These are phyloP conservation scores for Boletus austroedulis DNA, from an alignment of 1,284 basidiomycete species.

Conservation along the genomic window DNA sequence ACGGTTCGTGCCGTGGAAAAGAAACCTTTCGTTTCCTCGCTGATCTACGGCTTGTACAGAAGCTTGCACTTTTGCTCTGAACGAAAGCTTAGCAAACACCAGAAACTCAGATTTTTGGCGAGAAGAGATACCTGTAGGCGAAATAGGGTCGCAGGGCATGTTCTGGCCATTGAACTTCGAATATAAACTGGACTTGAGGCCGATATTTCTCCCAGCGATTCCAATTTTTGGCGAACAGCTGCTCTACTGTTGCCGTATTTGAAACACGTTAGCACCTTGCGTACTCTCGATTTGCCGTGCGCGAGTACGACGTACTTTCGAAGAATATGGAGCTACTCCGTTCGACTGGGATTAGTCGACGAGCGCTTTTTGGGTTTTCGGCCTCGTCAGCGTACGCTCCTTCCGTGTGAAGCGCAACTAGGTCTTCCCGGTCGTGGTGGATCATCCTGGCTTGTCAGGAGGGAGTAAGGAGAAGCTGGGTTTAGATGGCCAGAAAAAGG, in stretches of 20 bases:
- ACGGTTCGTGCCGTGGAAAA: conserved; percentile 21
- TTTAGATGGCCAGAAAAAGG: not conserved
- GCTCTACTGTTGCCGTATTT: conserved; percentile 3
- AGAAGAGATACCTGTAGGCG: conserved; percentile 11
- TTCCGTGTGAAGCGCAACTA: not conserved
- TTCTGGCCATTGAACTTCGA: conserved; percentile 17
- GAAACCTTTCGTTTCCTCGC: conserved; percentile 14
- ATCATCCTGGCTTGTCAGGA: not conserved
- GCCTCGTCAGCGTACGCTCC: not conserved
- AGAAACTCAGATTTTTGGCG: not conserved
- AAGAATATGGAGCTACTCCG: conserved; percentile 6
- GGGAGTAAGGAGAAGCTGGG: not conserved
- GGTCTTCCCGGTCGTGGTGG: not conserved
- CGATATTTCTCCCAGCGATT: conserved; percentile 11
- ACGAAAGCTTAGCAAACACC: not conserved
- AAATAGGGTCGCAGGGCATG: conserved; percentile 11
- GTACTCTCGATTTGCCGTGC: too few relatives aligned
- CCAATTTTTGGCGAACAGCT: conserved; percentile 15
- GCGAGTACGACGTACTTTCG: conserved; percentile 6
- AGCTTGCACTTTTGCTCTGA: conserved; percentile 14
- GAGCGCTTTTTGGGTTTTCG: not conserved
- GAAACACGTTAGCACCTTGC: not conserved
- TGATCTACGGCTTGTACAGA: conserved; percentile 4
- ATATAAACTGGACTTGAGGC: conserved; percentile 16
- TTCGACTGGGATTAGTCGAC: conserved; percentile 9